Evolutionary conservation across 441 rosid species (phyloP).

Genomic region (Populus hybrid): DNA sequence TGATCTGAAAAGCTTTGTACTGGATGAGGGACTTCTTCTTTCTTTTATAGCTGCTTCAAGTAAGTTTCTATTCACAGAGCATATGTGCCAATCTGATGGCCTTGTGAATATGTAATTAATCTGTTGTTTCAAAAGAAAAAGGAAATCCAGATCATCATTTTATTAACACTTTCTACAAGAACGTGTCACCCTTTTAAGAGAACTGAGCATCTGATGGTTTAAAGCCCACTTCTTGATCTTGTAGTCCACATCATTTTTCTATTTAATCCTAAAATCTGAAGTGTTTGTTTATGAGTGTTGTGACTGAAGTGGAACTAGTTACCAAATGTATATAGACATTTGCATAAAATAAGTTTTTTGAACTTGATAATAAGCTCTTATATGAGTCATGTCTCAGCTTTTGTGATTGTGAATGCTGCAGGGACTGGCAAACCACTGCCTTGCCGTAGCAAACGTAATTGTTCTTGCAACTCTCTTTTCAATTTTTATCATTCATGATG

Average conservation of each 20-base stretch:
- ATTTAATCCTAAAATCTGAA: neutral
- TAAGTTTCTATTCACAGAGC: constrained; percentile 20
- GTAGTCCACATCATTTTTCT: neutral
- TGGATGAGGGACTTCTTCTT: constrained; percentile 73
- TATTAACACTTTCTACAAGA: neutral
- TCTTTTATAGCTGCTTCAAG: constrained; percentile 73
- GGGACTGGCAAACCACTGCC: constrained; percentile 53
- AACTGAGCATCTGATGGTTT: neutral
- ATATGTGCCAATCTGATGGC: neutral
- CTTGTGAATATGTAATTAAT: neutral
- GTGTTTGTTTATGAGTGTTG: neutral
- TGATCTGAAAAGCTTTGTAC: constrained; percentile 54
- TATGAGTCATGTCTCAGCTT: neutral
- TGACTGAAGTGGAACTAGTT: neutral
- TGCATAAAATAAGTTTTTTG: neutral
- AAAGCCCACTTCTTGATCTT: neutral
- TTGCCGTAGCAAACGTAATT: constrained; percentile 52
- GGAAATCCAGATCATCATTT: neutral
- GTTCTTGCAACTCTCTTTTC: neutral
- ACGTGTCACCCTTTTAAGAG: neutral
- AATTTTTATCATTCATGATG: neutral
- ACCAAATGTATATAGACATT: neutral
- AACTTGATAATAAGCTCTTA: neutral
- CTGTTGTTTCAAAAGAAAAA: neutral
- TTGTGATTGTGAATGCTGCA: constrained; percentile 33